Conservation (phyloP, 1,284 basidiomycete species). For the Earliella scabrosa region DNA sequence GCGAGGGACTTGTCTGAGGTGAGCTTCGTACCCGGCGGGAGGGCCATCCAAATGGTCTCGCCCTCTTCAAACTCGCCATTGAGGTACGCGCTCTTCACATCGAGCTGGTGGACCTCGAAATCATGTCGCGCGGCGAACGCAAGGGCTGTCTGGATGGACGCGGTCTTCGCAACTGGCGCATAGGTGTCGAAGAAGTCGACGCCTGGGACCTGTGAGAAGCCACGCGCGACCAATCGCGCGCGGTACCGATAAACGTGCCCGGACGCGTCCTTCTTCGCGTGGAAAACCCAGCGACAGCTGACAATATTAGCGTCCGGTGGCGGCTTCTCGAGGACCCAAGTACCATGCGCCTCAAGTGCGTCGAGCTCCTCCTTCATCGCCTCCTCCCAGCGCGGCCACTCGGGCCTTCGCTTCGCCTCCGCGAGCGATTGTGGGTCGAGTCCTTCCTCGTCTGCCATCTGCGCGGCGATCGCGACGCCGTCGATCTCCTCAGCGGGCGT, state of each 20-base stretch:
- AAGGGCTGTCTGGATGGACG: conserved; percentile 33
- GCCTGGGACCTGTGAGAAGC: conserved; percentile 40
- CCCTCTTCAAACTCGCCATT: conserved; percentile 28
- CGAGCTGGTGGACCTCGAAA: conserved; percentile 36
- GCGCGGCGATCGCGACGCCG: conserved; percentile 8
- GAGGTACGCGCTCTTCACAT: conserved; percentile 39
- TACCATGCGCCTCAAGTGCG: conserved; percentile 20
- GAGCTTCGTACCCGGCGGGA: conserved; percentile 20
- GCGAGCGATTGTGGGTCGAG: conserved; percentile 5
- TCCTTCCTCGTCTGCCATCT: conserved; percentile 11
- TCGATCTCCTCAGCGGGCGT: background rate
- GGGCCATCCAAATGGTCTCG: conserved; percentile 33
- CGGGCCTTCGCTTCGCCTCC: conserved; percentile 25
- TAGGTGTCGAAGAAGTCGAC: conserved; percentile 37
- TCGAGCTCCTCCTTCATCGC: conserved; percentile 28
- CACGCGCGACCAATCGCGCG: conserved; percentile 42
- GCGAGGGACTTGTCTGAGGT: conserved; percentile 2
- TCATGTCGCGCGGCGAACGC: conserved; percentile 33
- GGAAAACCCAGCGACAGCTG: conserved; percentile 36
- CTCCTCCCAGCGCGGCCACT: conserved; percentile 11
- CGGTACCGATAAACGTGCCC: conserved; percentile 34
- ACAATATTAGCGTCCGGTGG: conserved; percentile 29
- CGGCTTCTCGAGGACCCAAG: conserved; percentile 22
- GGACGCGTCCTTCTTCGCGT: conserved; percentile 34
- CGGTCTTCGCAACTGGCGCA: conserved; percentile 31